Base-by-base conservation (phyloP, 2,329 filamentous ascomycete species). In the Lachnellula subtilissima region DNA sequence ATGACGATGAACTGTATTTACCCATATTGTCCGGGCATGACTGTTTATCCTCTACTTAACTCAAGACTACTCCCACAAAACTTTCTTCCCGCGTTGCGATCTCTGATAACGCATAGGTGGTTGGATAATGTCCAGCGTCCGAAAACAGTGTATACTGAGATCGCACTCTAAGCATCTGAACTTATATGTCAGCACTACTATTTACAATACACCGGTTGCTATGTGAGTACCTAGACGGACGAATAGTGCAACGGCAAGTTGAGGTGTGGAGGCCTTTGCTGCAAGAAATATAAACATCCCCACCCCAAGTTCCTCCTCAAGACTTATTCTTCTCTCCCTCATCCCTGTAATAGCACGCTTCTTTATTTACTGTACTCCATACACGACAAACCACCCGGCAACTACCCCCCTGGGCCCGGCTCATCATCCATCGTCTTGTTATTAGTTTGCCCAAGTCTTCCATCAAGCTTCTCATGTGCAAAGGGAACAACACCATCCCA, bases 51-150 rank as follows among this genome's bases (percentile, higher is more conserved):
- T 57, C 53, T 52, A 50, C 19, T 54, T 40, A 53, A 58, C 45
- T 50, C 57, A 56, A 60, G 25, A 55, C 56, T 50, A 22, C 47
- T 53, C 36, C 25, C 50, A 59, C 53, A 50, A 55, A 52, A 54
- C 52, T 43, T 22, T 17, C 45, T 47, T 19, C 36, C 19, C 14
- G 25, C 42, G 25, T 19, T 37, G 46, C 47, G 9, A 28, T 48
- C 46, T 48, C 36, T 54, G 46, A 54, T 40, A 15, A 25, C 22
- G 19, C 15, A 37, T 17, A 15, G 4, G 37, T 22, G 22, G 22
- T 37, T 35, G 35, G 46, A 43, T 9, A 42, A 48, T 54, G 35
- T 15, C 15, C 3, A 39, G 52, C 52, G 42, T 54, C 22, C 46
- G 45, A 36, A 2, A 25, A 28, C 19, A 17, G 14, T 17, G 11